Percentiles rank a stretch among this genome's conserved stretches.
Evolutionary conservation across 768 basidiomycete genomes (phyloP).

Genomic region (Boletus bicolor): DNA sequence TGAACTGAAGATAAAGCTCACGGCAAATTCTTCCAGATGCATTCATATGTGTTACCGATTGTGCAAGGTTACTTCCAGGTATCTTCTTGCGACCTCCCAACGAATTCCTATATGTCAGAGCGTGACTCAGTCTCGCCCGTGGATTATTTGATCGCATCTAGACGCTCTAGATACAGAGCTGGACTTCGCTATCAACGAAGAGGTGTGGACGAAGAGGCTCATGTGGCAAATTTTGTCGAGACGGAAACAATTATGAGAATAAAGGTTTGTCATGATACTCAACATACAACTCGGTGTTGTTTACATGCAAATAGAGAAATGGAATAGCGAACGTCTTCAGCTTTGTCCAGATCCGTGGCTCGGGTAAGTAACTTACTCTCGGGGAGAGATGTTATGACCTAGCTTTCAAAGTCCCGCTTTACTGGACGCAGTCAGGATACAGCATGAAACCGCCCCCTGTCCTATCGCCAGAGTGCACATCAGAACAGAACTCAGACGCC

Average conservation of each 20-base stretch:
- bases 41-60: conserved; percentile 84
- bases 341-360: conserved; percentile 89
- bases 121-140: conserved; percentile 43
- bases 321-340: conserved; percentile 75
- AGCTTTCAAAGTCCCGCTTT: conserved; percentile 69
- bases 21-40: conserved; percentile 45
- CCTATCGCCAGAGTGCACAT: conserved; percentile 69
- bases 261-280: conserved; percentile 46
- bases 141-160: conserved; percentile 80
- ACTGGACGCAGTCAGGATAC: conserved; percentile 88
- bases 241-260: conserved; percentile 87
- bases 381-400: background rate
- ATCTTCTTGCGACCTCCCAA: conserved; percentile 61
- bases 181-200: conserved; percentile 93
- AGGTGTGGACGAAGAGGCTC: conserved; percentile 89
- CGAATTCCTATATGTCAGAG: conserved; percentile 35
- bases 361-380: conserved; percentile 48
- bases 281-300: background rate
- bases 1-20: background rate
- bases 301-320: conserved; percentile 53
- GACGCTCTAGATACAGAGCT: conserved; percentile 84
- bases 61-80: conserved; percentile 92
- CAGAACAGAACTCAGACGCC: conserved; percentile 65
- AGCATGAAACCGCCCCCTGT: conserved; percentile 85
- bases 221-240: conserved; percentile 96